These are phyloP conservation scores for Dothideomycetes sp. DNA, from an alignment of 2,329 filamentous ascomycete genomes.

Conservation along the genomic window DNA sequence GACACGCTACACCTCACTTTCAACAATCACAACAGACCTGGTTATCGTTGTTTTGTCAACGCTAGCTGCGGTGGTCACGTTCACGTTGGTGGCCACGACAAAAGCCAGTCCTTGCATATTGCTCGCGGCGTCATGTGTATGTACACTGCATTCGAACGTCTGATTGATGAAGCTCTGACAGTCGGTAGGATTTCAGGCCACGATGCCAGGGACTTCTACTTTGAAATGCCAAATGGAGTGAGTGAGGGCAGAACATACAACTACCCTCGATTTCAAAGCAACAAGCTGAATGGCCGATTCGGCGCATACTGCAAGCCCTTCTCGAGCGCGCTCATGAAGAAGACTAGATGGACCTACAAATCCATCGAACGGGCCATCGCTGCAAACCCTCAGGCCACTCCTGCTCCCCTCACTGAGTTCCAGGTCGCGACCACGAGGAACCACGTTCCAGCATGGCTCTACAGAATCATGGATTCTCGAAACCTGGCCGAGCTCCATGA, in stretches of 20 bases:
- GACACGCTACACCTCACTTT: background rate
- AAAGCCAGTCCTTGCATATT: background rate
- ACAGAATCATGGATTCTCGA: background rate
- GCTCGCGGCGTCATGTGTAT: background rate
- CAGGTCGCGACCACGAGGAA: background rate
- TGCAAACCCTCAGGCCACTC: too few species aligned
- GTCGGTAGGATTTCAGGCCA: too few species aligned
- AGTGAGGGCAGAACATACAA: too few species aligned
- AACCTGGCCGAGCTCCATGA: too few species aligned
- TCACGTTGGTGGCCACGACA: background rate
- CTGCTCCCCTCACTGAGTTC: too few species aligned
- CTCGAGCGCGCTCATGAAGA: background rate
- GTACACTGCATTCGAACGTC: background rate
- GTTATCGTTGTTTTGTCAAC: background rate
- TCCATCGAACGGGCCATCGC: too few species aligned
- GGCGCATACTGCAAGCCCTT: background rate
- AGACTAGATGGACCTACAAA: background rate
- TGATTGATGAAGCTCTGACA: background rate
- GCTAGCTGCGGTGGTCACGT: background rate
- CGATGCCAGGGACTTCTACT: too few species aligned
- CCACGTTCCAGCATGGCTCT: background rate
- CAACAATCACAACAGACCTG: background rate
- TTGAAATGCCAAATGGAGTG: too few species aligned
- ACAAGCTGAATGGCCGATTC: background rate
- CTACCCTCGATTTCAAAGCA: too few species aligned